These are phyloP conservation scores for Mycena rosella DNA, from an alignment of 768 basidiomycete genomes.

Conservation along the genomic window DNA sequence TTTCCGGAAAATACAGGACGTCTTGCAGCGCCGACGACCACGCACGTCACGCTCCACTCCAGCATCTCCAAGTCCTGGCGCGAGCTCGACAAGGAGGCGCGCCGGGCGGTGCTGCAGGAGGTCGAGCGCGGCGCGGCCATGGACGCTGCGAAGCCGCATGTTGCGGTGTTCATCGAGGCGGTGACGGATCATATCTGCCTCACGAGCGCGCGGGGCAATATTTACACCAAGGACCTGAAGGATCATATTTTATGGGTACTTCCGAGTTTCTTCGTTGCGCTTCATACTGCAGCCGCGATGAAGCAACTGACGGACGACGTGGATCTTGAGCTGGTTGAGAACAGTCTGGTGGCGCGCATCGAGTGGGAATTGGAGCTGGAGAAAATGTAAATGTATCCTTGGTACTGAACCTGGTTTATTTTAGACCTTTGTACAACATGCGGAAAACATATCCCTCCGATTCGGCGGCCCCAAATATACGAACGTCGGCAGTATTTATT, in stretches of 20 bases:
- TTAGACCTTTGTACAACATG: too few species aligned
- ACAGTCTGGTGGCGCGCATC: conserved; percentile 29
- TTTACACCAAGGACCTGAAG: conserved; percentile 19
- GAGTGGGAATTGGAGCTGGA: conserved; percentile 27
- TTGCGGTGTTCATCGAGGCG: conserved; percentile 9
- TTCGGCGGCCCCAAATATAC: too few species aligned
- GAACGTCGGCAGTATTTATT: conserved; percentile 48
- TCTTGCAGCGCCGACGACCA: conserved; percentile 30
- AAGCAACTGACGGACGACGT: conserved; percentile 32
- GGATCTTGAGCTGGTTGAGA: conserved; percentile 29
- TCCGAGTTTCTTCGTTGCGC: conserved; percentile 33
- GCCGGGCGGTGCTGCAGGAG: conserved; percentile 17
- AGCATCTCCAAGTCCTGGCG: conserved; percentile 35
- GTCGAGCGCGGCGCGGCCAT: conserved; percentile 5
- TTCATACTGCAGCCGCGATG: conserved; percentile 32
- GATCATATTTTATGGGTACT: conserved; percentile 27
- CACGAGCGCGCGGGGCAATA: conserved; percentile 24
- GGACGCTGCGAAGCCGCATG: conserved; percentile 2
- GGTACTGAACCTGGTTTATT: too few species aligned
- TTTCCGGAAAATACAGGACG: conserved; percentile 34
- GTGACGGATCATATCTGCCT: conserved; percentile 28
- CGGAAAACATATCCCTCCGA: too few species aligned
- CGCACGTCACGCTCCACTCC: conserved; percentile 26
- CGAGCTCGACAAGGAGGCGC: conserved; percentile 21
- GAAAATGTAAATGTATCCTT: conserved; percentile 6